Base-by-base conservation (phyloP, 208 protist genomes). In the Trypanosoma brucei region DNA sequence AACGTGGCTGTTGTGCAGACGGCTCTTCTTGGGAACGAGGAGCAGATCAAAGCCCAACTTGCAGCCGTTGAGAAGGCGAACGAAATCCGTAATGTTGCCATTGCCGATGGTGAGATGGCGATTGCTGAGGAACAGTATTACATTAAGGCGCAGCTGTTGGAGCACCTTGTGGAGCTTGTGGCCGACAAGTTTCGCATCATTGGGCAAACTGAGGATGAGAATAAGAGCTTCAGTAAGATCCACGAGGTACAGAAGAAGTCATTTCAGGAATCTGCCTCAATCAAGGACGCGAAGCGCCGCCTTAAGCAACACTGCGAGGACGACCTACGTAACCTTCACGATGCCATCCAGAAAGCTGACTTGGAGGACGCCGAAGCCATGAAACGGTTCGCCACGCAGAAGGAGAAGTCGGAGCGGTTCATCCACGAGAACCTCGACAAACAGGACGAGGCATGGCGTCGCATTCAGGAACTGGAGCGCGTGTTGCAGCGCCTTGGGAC, bases 401-500 rank as follows among this genome's bases (percentile, higher is more conserved):
- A 86, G 78, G 83, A 90, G 72, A 81, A 83, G 74, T 81, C 71
- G 44, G 83, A 90, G 70, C 77, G 70, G 39, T 76, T 76, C 58
- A 60, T 86, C 45, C 61, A 69, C 13, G 80, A 86, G 70, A 90
- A 90, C 78, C 75, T 83, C 34, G 83, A 86, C 22, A 76, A 67
- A 70, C 83, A 90, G 72, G 83, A 90, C 62, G 83, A 90, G 59
- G 48, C 69, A 55, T 90, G 83, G 83, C 76, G 81, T 74, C 79
- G 78, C 64, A 91, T 91, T 64, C 84, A 91, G 76, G 81, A 91
- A 53, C 72, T 86, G 48, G 83, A 90, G 80, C 79, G 83, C 37
- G 60, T 76, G 75, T 75, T 90, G 63, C 84, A 91, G 76, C 70
- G 74, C 55, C 68, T 87, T 22, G 84, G 84, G 55, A 85, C 75